Evolutionary conservation across 768 basidiomycete species (phyloP).

Genomic region (Xerocomus spinulosus): DNA sequence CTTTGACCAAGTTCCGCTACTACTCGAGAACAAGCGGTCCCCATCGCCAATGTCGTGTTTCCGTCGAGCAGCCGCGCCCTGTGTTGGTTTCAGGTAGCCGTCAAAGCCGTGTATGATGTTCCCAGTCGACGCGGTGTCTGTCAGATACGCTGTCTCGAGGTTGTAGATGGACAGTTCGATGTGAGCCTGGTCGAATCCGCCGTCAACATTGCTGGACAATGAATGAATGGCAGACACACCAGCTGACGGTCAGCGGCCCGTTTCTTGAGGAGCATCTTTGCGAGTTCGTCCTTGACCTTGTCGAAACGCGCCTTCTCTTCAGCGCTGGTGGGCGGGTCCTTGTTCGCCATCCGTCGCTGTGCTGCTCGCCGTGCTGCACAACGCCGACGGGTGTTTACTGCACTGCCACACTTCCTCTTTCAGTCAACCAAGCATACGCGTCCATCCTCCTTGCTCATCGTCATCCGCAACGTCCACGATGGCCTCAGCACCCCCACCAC

Average conservation of each 20-base stretch:
- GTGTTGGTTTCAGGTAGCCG: slow-evolving; percentile 73
- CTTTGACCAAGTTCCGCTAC: slow-evolving; percentile 73
- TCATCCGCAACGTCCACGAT: slow-evolving; percentile 23
- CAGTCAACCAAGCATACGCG: slow-evolving; percentile 28
- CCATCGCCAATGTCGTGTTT: slow-evolving; percentile 73
- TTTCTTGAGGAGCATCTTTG: slow-evolving; percentile 71
- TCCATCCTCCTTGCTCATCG: slow-evolving; percentile 4
- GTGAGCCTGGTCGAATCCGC: slow-evolving; percentile 48
- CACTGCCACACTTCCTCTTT: slow-evolving; percentile 24
- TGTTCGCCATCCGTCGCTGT: slow-evolving; percentile 33
- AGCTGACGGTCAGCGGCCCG: slow-evolving; percentile 72
- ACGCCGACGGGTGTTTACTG: neutral
- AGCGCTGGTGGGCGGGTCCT: slow-evolving; percentile 40
- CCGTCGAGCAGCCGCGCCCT: slow-evolving; percentile 47
- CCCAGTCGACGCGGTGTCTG: slow-evolving; percentile 77
- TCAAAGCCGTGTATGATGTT: slow-evolving; percentile 89
- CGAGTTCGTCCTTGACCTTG: slow-evolving; percentile 66
- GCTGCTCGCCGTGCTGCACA: neutral
- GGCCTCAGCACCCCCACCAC: slow-evolving; percentile 60
- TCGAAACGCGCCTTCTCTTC: slow-evolving; percentile 75
- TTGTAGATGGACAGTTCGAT: slow-evolving; percentile 77
- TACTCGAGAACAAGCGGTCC: slow-evolving; percentile 79
- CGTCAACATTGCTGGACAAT: neutral
- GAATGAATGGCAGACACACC: slow-evolving; percentile 37
- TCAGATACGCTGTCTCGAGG: slow-evolving; percentile 69